Evolutionary conservation across 345 rosid species (phyloP).

Genomic region (Pistacia vera): DNA sequence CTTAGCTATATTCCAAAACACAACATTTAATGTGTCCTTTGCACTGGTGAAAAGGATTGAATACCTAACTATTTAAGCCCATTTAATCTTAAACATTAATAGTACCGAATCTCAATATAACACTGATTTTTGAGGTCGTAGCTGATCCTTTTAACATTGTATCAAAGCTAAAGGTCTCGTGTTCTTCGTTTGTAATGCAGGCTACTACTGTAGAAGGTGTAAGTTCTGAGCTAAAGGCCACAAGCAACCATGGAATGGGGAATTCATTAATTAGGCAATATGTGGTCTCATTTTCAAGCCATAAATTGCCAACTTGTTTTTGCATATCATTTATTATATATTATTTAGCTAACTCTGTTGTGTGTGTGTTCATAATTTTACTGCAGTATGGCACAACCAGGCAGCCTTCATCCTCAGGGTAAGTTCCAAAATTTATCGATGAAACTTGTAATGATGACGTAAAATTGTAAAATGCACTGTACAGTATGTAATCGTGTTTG

Average conservation of each 20-base stretch:
- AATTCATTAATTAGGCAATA: not conserved
- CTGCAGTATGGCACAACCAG: conserved; percentile 34
- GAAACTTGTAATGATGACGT: not conserved
- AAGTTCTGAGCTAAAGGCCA: conserved; percentile 1
- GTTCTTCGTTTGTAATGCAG: not conserved
- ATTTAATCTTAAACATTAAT: no score
- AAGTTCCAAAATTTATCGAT: not conserved
- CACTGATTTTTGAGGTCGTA: no score
- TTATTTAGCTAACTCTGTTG: not conserved
- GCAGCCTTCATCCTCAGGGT: conserved; percentile 43
- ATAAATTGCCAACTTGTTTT: not conserved
- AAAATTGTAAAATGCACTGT: not conserved
- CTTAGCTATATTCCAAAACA: not conserved
- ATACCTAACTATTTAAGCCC: not conserved
- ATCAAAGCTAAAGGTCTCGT: not conserved
- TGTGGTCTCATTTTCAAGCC: not conserved
- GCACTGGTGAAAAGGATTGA: not conserved
- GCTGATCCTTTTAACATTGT: no score
- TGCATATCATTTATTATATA: not conserved
- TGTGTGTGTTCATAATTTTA: not conserved
- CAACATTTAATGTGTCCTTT: not conserved
- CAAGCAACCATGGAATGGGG: conserved; percentile 20
- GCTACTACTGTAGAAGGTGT: not conserved
- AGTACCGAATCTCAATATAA: no score
- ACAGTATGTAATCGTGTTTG: not conserved